These are phyloP conservation scores for Kandelia obovata DNA, from an alignment of 345 rosid genomes.

Conservation along the genomic window DNA sequence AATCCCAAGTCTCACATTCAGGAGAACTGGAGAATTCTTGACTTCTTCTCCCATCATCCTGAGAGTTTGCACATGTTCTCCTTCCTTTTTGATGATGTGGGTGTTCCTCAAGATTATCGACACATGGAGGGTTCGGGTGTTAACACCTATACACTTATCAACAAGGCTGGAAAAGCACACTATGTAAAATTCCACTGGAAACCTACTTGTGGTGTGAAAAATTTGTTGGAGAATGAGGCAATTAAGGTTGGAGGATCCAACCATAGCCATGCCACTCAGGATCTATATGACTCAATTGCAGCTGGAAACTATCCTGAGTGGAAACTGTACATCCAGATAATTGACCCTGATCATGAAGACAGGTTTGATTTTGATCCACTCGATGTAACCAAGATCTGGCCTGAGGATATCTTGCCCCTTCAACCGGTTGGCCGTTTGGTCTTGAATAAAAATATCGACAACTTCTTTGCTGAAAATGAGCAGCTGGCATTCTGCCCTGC, in stretches of 20 bases:
- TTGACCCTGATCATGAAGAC: slow-evolving; percentile 82
- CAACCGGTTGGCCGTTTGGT: slow-evolving; percentile 98
- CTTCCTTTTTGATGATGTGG: slow-evolving; percentile 85
- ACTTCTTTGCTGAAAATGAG: slow-evolving; percentile 92
- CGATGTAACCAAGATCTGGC: slow-evolving; percentile 97
- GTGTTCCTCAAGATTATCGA: slow-evolving; percentile 89
- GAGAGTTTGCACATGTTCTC: slow-evolving; percentile 88
- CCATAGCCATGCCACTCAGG: slow-evolving; percentile 97
- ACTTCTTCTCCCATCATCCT: slow-evolving; percentile 93
- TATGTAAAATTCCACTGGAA: slow-evolving; percentile 97
- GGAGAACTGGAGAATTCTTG: slow-evolving; percentile 92
- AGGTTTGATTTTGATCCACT: slow-evolving; percentile 88
- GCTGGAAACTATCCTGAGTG: slow-evolving; percentile 96
- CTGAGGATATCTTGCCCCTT: slow-evolving; percentile 91
- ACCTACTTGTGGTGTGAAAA: slow-evolving; percentile 88
- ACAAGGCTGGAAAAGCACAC: slow-evolving; percentile 82
- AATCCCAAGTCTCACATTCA: slow-evolving; percentile 95
- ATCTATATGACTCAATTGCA: slow-evolving; percentile 84
- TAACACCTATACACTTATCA: slow-evolving; percentile 74
- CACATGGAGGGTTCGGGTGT: slow-evolving; percentile 96
- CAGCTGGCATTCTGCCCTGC: slow-evolving; percentile 95
- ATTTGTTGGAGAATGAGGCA: slow-evolving; percentile 84
- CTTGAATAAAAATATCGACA: slow-evolving; percentile 89
- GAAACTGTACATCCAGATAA: slow-evolving; percentile 75
- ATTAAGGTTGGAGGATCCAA: slow-evolving; percentile 83